These are phyloP conservation scores for Helianthus annuus DNA, from an alignment of 129 eudicot species.

Conservation along the genomic window HanXRQr2.0-SUNRISE NC_035447.2:689897-690396, in stretches of 20 bases:
- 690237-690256: neutral
- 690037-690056: neutral
- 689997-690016: neutral
- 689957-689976: conserved; percentile 66
- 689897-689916: conserved; percentile 48
- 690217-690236: neutral
- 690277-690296: conserved; percentile 73
- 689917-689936: conserved; percentile 56
- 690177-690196: neutral
- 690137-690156: too few species aligned
- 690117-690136: too few species aligned
- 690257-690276: conserved; percentile 62
- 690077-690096: too few species aligned
- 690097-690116: too few species aligned
- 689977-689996: conserved; percentile 45
- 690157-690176: too few species aligned
- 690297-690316: conserved; percentile 60
- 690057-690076: neutral
- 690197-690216: neutral
- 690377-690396: conserved; percentile 77
- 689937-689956: conserved; percentile 50
- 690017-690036: too few species aligned
- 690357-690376: conserved; percentile 74
- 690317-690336: conserved; percentile 64
- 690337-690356: conserved; percentile 75